Evolutionary conservation across 192 early-diverging fungal species (phyloP).

Genomic region (Borealophlyctis nickersoniae): DNA sequence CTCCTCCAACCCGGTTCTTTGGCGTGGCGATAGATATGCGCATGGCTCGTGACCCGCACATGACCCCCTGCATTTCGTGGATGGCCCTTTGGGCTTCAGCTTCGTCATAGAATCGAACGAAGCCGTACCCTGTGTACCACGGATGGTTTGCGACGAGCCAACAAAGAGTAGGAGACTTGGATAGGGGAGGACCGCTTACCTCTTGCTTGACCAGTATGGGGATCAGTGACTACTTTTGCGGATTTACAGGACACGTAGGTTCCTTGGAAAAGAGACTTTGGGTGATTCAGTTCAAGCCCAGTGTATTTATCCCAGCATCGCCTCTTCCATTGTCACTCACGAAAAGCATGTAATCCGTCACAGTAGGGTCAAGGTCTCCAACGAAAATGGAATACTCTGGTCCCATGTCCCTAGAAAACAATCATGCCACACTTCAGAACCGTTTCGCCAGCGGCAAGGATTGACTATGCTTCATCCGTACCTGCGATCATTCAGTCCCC

Average conservation of each 20-base stretch:
- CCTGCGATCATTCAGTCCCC: slow-evolving; percentile 53
- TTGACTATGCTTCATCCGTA: slow-evolving; percentile 35
- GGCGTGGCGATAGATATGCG: slow-evolving; percentile 87
- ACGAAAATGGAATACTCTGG: slow-evolving; percentile 94
- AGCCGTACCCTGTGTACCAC: slow-evolving; percentile 68
- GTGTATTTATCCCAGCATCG: slow-evolving; percentile 6
- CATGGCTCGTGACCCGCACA: slow-evolving; percentile 78
- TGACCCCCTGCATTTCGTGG: slow-evolving; percentile 85
- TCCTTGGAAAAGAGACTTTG: slow-evolving; percentile 74
- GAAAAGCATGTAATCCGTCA: slow-evolving; percentile 78
- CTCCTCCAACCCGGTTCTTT: slow-evolving; percentile 15
- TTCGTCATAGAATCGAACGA: slow-evolving; percentile 88
- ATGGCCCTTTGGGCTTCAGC: slow-evolving; percentile 85
- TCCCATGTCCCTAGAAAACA: slow-evolving; percentile 42
- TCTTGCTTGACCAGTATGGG: slow-evolving; percentile 72
- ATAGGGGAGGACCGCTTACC: slow-evolving; percentile 11
- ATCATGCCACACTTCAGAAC: not conserved
- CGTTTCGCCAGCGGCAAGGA: not conserved
- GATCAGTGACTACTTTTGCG: slow-evolving; percentile 93
- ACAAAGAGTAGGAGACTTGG: not conserved
- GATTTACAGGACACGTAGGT: slow-evolving; percentile 82
- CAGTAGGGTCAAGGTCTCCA: slow-evolving; percentile 88
- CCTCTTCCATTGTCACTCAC: slow-evolving; percentile 40
- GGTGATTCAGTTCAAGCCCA: not conserved
- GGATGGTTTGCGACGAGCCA: not conserved